Evolutionary conservation across 176 grass and related monocot genomes (phyloP).

Genomic region (Stipa capillata): DNA sequence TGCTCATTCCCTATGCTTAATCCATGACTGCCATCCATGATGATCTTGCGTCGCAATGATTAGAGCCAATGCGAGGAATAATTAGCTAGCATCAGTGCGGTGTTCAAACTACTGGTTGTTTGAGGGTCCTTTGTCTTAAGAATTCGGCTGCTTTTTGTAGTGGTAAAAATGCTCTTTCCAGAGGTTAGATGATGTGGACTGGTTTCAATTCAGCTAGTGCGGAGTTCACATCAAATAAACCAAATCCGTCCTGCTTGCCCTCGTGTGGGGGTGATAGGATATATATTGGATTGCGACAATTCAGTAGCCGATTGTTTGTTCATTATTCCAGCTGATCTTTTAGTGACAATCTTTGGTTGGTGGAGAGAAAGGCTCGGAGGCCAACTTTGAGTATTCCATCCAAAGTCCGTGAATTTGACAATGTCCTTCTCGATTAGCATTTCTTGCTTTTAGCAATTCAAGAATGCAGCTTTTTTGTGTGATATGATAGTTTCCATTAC

Average conservation of each 20-base stretch:
- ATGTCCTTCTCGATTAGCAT: background rate
- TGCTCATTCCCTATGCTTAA: slow-evolving; percentile 1
- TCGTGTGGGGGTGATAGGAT: background rate
- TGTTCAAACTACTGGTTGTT: background rate
- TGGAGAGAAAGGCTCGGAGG: background rate
- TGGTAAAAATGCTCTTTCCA: slow-evolving; percentile 17
- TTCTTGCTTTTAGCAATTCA: too few relatives aligned
- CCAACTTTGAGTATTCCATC: background rate
- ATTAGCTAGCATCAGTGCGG: background rate
- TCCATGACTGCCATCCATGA: background rate
- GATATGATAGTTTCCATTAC: background rate
- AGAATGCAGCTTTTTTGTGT: background rate
- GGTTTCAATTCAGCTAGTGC: slow-evolving; percentile 20
- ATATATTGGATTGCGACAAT: slow-evolving; percentile 18
- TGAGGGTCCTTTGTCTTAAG: slow-evolving; percentile 6
- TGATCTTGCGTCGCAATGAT: slow-evolving; percentile 8
- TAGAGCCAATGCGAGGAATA: background rate
- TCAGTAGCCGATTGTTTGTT: background rate
- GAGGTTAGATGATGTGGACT: background rate
- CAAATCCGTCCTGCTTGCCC: background rate
- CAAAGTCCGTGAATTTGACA: background rate
- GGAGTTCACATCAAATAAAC: slow-evolving; percentile 17
- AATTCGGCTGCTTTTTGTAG: background rate
- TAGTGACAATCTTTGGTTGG: slow-evolving; percentile 3
- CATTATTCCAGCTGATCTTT: slow-evolving; percentile 6